Evolutionary conservation across 176 grass and related monocot genomes (phyloP).

Genomic region (Carex cristatella): DNA sequence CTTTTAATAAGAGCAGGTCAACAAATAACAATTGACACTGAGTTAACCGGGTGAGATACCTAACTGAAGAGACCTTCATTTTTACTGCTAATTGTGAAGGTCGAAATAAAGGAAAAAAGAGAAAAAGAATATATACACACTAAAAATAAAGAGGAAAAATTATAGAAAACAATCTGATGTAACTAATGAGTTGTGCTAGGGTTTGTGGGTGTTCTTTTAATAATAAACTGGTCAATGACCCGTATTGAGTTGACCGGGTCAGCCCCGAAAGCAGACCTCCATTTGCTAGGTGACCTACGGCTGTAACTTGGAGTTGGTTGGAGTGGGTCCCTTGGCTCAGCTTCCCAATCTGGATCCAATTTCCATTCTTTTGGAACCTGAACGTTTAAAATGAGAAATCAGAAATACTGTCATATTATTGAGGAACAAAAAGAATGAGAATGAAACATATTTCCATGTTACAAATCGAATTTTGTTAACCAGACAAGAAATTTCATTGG

Average conservation of each 20-base stretch:
- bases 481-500: neutral
- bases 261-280: constrained; percentile 46
- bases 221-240: constrained; percentile 69
- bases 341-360: constrained; percentile 91
- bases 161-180: neutral
- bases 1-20: neutral
- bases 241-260: constrained; percentile 58
- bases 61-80: neutral
- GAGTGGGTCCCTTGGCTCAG: constrained; percentile 60
- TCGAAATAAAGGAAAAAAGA: neutral
- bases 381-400: constrained; percentile 11
- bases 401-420: neutral
- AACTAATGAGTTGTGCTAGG: constrained; percentile 10
- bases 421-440: neutral
- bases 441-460: neutral
- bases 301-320: constrained; percentile 60
- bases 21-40: neutral
- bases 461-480: neutral
- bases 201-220: constrained; percentile 34
- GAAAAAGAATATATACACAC: constrained; percentile 5
- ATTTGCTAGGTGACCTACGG: constrained; percentile 81
- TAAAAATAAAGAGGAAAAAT: neutral
- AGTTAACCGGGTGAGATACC: neutral
- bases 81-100: neutral
- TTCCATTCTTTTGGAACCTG: constrained; percentile 96